phyloP scores from a whole-genome alignment of 2,329 filamentous ascomycete genomes.

The Fusarium pilosicola region DNA sequence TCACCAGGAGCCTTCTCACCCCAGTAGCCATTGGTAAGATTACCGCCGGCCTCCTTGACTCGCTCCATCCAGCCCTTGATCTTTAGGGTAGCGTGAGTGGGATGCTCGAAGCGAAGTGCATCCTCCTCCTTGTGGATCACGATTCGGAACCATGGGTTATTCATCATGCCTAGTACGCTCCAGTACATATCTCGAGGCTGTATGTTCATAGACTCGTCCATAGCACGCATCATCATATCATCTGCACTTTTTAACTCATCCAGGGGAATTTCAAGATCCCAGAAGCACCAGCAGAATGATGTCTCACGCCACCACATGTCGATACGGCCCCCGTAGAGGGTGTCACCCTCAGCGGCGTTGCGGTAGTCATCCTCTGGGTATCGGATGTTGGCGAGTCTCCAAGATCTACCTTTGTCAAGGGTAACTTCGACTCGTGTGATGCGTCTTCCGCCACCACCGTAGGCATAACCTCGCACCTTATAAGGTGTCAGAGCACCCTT shows the following conservation, averaged over 20 bases:
- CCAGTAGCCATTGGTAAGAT: constrained; percentile 85
- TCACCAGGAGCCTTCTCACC: constrained; percentile 74
- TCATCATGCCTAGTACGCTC: constrained; percentile 97
- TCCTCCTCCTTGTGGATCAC: constrained; percentile 74
- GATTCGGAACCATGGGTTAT: constrained; percentile 92
- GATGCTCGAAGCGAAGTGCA: constrained; percentile 82
- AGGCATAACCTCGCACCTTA: constrained; percentile 82
- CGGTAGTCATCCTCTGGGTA: constrained; percentile 91
- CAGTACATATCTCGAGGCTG: constrained; percentile 96
- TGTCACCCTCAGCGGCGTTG: constrained; percentile 63
- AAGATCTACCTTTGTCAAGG: constrained; percentile 82
- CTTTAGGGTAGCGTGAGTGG: constrained; percentile 80
- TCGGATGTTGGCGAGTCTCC: constrained; percentile 79
- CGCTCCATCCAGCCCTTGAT: constrained; percentile 93
- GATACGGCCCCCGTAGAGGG: constrained; percentile 78
- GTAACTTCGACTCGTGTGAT: constrained; percentile 86
- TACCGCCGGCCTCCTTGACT: constrained; percentile 83
- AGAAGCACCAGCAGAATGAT: constrained; percentile 93
- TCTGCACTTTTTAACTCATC: constrained; percentile 69
- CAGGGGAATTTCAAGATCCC: constrained; percentile 76
- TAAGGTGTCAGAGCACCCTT: constrained; percentile 63
- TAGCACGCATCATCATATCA: constrained; percentile 83
- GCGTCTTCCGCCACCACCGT: constrained; percentile 85
- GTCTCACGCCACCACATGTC: constrained; percentile 86
- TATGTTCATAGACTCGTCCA: constrained; percentile 89